Conservation (phyloP, 2,329 filamentous ascomycete genomes). For the Clarireedia paspali region DNA sequence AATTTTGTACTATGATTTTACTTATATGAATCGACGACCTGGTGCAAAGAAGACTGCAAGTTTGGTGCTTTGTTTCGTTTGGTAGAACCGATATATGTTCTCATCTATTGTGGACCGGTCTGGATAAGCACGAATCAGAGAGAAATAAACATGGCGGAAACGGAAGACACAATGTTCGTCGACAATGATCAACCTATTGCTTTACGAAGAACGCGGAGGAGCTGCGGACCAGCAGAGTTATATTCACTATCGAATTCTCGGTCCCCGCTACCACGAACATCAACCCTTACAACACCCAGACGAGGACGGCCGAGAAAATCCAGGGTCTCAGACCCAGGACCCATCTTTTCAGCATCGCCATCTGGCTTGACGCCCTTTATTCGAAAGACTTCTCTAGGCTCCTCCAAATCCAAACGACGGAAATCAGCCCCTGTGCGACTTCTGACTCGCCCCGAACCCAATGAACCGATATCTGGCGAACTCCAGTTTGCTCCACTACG, state of each 20-base stretch:
- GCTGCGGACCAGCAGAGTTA: constrained; percentile 24
- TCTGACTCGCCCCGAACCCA: constrained; percentile 19
- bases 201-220: constrained; percentile 46
- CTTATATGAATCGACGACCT: too few relatives aligned
- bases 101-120: too few relatives aligned
- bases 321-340: constrained; percentile 52
- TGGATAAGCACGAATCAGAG: neutral
- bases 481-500: constrained; percentile 42
- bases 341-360: constrained; percentile 28
- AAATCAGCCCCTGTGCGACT: constrained; percentile 36
- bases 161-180: constrained; percentile 28
- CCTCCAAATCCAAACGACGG: constrained; percentile 35
- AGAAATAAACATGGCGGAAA: constrained; percentile 5
- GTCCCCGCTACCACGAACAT: constrained; percentile 21
- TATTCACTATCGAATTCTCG: constrained; percentile 14
- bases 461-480: constrained; percentile 30
- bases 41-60: too few relatives aligned
- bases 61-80: too few relatives aligned
- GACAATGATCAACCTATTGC: constrained; percentile 43
- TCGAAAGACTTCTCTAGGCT: constrained; percentile 40
- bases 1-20: too few relatives aligned
- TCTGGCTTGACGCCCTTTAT: constrained; percentile 54
- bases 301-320: constrained; percentile 37
- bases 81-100: too few relatives aligned
- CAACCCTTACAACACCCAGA: constrained; percentile 24